A percentile compares a stretch with the other conserved stretches of the same genome.
These are phyloP conservation scores for Ceratocystis ficicola DNA, from an alignment of 2,329 filamentous ascomycete genomes.

Conservation along the genomic window DNA sequence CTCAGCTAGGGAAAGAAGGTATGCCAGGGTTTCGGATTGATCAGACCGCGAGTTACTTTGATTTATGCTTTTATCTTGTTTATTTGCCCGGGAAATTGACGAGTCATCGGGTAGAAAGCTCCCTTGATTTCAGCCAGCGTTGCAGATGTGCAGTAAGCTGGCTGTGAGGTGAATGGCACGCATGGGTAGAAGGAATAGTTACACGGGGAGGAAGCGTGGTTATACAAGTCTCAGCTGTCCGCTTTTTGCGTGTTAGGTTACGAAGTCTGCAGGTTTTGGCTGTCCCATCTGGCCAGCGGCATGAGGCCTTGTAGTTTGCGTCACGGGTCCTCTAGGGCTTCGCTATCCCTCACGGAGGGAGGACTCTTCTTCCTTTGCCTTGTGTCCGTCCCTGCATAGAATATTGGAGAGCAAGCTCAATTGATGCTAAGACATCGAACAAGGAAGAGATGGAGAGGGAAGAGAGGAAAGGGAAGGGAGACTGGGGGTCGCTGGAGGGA, in stretches of 20 bases:
- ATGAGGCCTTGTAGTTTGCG: neutral
- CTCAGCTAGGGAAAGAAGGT: neutral
- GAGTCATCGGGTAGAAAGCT: neutral
- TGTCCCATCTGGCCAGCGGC: neutral
- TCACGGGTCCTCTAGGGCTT: neutral
- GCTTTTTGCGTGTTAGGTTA: neutral
- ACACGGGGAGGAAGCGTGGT: neutral
- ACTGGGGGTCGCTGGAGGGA: constrained; percentile 1
- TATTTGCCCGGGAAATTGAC: too few relatives aligned
- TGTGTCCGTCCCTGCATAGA: constrained; percentile 10
- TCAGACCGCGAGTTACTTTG: neutral
- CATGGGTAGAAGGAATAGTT: neutral
- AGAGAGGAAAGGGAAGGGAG: neutral
- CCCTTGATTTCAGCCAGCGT: neutral
- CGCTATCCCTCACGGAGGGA: neutral
- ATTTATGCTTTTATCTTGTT: too few relatives aligned
- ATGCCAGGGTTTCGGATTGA: neutral
- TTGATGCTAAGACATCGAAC: neutral
- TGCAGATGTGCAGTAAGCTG: neutral
- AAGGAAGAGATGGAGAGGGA: neutral
- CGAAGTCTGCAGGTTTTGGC: neutral
- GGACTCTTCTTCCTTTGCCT: neutral
- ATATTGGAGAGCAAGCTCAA: neutral
- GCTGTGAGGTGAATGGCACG: neutral
- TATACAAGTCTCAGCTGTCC: neutral